Conservation (phyloP, 768 basidiomycete species). For the Amyloporia xantha region DNA sequence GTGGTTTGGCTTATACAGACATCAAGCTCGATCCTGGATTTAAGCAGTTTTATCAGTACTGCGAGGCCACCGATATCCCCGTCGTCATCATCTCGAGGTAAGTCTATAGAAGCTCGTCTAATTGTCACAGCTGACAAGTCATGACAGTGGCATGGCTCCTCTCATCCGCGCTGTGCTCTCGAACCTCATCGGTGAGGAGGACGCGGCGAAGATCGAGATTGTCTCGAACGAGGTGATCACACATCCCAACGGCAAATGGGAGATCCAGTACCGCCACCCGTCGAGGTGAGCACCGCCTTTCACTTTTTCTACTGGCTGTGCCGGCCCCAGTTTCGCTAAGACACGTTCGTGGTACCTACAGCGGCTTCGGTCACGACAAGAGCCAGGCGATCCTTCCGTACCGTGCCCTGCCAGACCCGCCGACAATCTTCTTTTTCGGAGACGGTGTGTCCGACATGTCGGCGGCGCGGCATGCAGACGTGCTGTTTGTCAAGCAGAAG, state of each 20-base stretch:
- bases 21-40: slow-evolving; percentile 87
- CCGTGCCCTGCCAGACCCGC: slow-evolving; percentile 57
- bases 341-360: slow-evolving; percentile 23
- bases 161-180: slow-evolving; percentile 89
- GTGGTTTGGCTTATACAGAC: slow-evolving; percentile 38
- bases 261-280: slow-evolving; percentile 84
- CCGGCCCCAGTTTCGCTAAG: not conserved
- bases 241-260: slow-evolving; percentile 63
- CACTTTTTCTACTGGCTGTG: no score
- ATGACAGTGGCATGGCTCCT: slow-evolving; percentile 81
- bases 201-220: slow-evolving; percentile 74
- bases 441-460: slow-evolving; percentile 97
- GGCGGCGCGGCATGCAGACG: slow-evolving; percentile 86
- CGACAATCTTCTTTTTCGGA: slow-evolving; percentile 92
- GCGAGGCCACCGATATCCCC: slow-evolving; percentile 73
- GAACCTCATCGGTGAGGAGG: slow-evolving; percentile 67
- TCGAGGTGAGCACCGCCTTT: slow-evolving; percentile 50
- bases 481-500: slow-evolving; percentile 91
- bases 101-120: slow-evolving; percentile 7
- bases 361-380: slow-evolving; percentile 94
- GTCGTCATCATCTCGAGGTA: slow-evolving; percentile 92
- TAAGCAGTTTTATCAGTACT: slow-evolving; percentile 81
- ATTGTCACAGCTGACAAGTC: slow-evolving; percentile 2
- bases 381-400: slow-evolving; percentile 92
- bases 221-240: slow-evolving; percentile 87